Conservation (phyloP, 257 asterid species). For the Asclepias syriaca region DNA sequence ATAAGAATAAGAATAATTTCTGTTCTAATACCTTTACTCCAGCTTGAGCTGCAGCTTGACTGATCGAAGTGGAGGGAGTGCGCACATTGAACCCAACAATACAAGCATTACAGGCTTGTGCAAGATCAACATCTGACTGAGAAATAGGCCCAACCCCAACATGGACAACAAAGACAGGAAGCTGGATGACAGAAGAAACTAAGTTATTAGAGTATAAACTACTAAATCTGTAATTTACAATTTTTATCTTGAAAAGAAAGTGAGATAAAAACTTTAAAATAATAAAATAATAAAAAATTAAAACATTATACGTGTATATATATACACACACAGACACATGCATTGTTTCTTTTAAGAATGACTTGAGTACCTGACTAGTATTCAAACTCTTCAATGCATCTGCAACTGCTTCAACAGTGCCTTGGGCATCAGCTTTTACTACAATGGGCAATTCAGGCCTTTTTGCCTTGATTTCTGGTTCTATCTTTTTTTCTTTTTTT, state of each 20-base stretch:
- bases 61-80: slow-evolving; percentile 49
- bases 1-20: too few relatives aligned
- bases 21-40: slow-evolving; percentile 50
- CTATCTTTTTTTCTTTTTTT: slow-evolving; percentile 13
- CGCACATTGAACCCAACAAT: slow-evolving; percentile 85
- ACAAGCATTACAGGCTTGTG: slow-evolving; percentile 86
- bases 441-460: slow-evolving; percentile 69
- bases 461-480: slow-evolving; percentile 30
- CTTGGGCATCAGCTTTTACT: slow-evolving; percentile 93
- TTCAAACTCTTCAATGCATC: slow-evolving; percentile 72
- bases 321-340: too few relatives aligned
- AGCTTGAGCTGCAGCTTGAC: slow-evolving; percentile 60
- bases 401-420: slow-evolving; percentile 94
- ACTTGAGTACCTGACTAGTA: slow-evolving; percentile 72
- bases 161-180: slow-evolving; percentile 61
- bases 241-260: neutral
- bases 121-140: slow-evolving; percentile 88
- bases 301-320: neutral
- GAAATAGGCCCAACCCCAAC: slow-evolving; percentile 88
- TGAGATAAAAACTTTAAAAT: neutral
- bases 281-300: too few relatives aligned
- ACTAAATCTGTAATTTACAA: neutral
- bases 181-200: slow-evolving; percentile 37
- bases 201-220: neutral
- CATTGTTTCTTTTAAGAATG: neutral